A percentile compares a stretch with the other conserved stretches of the same genome.
Conservation (phyloP, 1,284 basidiomycete genomes). For the Rhodotorula mucilaginosa region DNA sequence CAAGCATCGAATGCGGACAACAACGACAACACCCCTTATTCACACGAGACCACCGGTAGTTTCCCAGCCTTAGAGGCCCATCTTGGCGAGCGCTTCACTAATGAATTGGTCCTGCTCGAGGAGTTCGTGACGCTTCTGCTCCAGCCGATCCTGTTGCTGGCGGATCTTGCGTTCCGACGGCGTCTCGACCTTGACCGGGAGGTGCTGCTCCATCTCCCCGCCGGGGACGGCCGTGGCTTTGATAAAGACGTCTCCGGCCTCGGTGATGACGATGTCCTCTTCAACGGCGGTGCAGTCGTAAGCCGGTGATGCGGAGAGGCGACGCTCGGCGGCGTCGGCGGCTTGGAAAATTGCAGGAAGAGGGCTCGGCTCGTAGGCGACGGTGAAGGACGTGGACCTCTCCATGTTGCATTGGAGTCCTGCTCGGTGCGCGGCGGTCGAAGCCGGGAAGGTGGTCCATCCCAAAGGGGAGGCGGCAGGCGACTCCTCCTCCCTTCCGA, state of each 20-base stretch:
- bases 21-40: background rate
- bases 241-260: background rate
- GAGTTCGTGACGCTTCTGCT: background rate
- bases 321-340: background rate
- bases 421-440: background rate
- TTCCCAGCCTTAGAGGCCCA: background rate
- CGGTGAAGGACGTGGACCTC: background rate
- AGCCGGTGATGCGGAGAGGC: background rate
- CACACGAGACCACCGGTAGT: conserved; percentile 3
- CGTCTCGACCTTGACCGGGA: background rate
- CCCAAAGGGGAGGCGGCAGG: no score
- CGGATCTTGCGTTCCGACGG: background rate
- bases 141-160: conserved; percentile 47
- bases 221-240: background rate
- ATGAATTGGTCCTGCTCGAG: background rate
- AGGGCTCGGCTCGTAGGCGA: background rate
- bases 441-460: background rate
- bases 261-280: background rate
- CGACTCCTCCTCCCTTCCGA: background rate
- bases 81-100: background rate
- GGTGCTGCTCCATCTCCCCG: background rate
- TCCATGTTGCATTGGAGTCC: background rate
- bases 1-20: background rate
- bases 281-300: background rate
- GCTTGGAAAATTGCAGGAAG: background rate